Conservation (phyloP, 163 green algal species). For the Volvox carteri region DNA sequence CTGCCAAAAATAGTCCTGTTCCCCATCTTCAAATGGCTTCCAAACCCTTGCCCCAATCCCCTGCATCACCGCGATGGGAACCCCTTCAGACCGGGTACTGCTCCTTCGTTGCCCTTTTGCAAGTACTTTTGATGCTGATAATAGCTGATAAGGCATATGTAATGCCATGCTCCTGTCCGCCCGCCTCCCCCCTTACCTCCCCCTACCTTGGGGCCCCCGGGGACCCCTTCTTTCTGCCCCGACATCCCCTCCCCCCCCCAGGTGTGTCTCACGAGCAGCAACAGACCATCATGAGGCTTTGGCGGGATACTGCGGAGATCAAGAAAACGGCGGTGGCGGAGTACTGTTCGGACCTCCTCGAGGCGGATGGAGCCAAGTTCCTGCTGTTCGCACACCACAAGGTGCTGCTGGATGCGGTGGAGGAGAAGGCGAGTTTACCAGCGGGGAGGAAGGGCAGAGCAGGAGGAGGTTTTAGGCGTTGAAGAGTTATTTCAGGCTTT, state of each 20-base stretch:
- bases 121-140: too few relatives aligned
- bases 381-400: constrained; percentile 97
- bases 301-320: constrained; percentile 61
- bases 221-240: not conserved
- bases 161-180: too few relatives aligned
- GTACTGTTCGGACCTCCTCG: constrained; percentile 57
- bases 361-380: constrained; percentile 79
- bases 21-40: too few relatives aligned
- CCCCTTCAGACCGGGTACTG: too few relatives aligned
- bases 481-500: too few relatives aligned
- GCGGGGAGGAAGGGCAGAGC: not conserved
- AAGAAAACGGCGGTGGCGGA: constrained; percentile 67
- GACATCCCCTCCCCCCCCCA: not conserved
- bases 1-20: too few relatives aligned
- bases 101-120: too few relatives aligned
- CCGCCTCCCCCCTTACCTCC: not conserved
- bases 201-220: not conserved
- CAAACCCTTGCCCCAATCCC: too few relatives aligned
- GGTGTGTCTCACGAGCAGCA: constrained; percentile 64
- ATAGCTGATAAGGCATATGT: too few relatives aligned
- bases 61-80: too few relatives aligned
- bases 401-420: constrained; percentile 71
- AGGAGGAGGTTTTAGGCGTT: too few relatives aligned
- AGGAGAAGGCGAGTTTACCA: constrained; percentile 33
- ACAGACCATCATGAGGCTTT: constrained; percentile 67